Base-by-base conservation (phyloP, 352 stramenopile genomes). In the Globisporangium megalacanthum region DNA sequence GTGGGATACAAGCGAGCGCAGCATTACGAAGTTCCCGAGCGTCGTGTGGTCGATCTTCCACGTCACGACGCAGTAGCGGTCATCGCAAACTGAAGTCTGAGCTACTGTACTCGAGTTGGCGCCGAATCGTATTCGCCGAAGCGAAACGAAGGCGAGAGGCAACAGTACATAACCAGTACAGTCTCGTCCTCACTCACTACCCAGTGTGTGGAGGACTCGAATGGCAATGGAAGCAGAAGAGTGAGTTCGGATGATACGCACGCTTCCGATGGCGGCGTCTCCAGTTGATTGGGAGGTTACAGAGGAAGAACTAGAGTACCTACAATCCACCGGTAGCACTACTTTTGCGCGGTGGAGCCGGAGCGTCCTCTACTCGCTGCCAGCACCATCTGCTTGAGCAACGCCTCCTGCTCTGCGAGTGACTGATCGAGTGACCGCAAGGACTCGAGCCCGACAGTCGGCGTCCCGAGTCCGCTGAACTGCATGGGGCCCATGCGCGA, bases 21-120 rank as follows among this genome's bases (percentile, higher is more conserved):
- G 53, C 56, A 89, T 69, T n/a, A 89, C 73, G 54, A 62, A 82
- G 56, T 76, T 77, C 50, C 61, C 62, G 19, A 49, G 29, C 11
- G 70, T 66, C 20, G 67, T 60, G 13, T 56, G 57, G 60, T 85
- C 68, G 49, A 83, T 35, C 48, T 85, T 75, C 68, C 68, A 86
- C 64, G 76, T 82, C 17, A 78, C 79, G 52, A 94, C 81, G 56
- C 83, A 94, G 63, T 94, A 94, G 44, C 83, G 77, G 57, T 89
- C 75, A 45, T 45, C 39, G 39, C 4, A 45, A n/a, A 45, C 39
- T 45, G 39, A 20, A 45, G 41, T 22, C 3, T 10, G 42, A 11
- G 8, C 15, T 29, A 48, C 42, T 14, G 4, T 29, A 48, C 42
- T 14, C 20, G 42, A 48, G n/a, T 17, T 17, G 20, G 42, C 4